A percentile compares a stretch with the other conserved stretches of the same genome.
Conservation (phyloP, 768 basidiomycete genomes). For the Hericium coralloides region DNA sequence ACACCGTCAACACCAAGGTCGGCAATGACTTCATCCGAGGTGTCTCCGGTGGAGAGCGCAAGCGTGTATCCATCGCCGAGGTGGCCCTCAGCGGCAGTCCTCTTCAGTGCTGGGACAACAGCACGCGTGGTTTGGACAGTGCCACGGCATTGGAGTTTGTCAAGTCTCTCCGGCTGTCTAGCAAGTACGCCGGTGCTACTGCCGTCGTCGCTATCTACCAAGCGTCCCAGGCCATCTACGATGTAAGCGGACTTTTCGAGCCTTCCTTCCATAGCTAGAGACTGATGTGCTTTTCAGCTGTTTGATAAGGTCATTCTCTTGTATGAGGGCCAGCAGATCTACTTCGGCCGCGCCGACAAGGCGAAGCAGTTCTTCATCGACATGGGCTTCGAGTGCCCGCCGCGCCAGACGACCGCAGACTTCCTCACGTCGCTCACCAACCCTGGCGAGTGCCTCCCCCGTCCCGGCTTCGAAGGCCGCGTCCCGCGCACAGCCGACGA, state of each 20-base stretch:
- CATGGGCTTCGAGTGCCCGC: constrained; percentile 47
- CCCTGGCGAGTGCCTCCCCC: constrained; percentile 44
- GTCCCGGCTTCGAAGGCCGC: constrained; percentile 28
- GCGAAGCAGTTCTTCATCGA: constrained; percentile 68
- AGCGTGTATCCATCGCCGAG: constrained; percentile 75
- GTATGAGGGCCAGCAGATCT: constrained; percentile 64
- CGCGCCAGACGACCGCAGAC: constrained; percentile 40
- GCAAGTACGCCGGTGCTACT: constrained; percentile 35
- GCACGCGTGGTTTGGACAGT: constrained; percentile 41
- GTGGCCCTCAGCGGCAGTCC: constrained; percentile 50
- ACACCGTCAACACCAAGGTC: constrained; percentile 50
- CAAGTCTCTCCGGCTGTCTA: constrained; percentile 44
- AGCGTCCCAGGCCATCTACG: constrained; percentile 59
- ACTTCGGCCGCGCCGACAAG: constrained; percentile 57
- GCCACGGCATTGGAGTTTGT: constrained; percentile 54
- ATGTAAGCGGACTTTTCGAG: constrained; percentile 5
- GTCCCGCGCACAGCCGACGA: constrained; percentile 49
- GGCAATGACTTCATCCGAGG: constrained; percentile 74
- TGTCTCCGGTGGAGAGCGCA: constrained; percentile 65
- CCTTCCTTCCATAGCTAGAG: background rate
- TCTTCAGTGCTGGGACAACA: constrained; percentile 71
- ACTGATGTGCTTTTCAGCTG: constrained; percentile 11
- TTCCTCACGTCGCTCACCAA: constrained; percentile 34
- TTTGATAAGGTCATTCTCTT: constrained; percentile 65
- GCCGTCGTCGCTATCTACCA: constrained; percentile 84